Percentiles rank a stretch among this genome's conserved stretches.
phyloP scores from a whole-genome alignment of 1,284 basidiomycete genomes.

The Tilletia indica region DNA sequence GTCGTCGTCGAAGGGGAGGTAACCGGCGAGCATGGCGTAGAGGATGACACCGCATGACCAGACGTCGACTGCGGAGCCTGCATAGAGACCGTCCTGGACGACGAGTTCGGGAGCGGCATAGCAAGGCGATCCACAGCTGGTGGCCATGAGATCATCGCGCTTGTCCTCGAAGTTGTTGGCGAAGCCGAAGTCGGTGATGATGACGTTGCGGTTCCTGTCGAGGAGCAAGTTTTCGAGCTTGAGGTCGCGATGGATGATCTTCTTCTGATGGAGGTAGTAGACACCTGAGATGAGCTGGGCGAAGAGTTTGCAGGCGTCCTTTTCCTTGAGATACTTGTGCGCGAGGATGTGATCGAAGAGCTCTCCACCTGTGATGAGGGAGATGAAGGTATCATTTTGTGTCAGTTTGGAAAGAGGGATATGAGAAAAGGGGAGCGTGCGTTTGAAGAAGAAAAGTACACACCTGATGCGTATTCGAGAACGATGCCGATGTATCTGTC shows the following conservation, averaged over 20 bases:
- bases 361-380: conserved; percentile 71
- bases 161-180: conserved; percentile 84
- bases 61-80: conserved; percentile 97
- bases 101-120: conserved; percentile 99
- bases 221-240: conserved; percentile 97
- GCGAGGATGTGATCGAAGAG: conserved; percentile 98
- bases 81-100: conserved; percentile 93
- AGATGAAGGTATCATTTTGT: neutral
- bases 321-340: conserved; percentile 92
- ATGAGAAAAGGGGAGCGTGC: too few species aligned
- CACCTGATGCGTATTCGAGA: conserved; percentile 87
- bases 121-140: conserved; percentile 93
- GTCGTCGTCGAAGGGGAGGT: conserved; percentile 99
- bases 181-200: conserved; percentile 99
- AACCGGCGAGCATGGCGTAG: conserved; percentile 98
- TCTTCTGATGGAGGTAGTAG: conserved; percentile 97
- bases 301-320: conserved; percentile 92
- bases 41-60: conserved; percentile 99
- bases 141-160: conserved; percentile 94
- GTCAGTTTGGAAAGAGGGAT: neutral
- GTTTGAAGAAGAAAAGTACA: conserved; percentile 27
- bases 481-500: conserved; percentile 99
- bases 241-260: conserved; percentile 97
- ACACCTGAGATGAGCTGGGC: conserved; percentile 98
- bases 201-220: conserved; percentile 94